Evolutionary conservation across 2,329 filamentous ascomycete species (phyloP).

Genomic region (Trichoderma sp.): DNA sequence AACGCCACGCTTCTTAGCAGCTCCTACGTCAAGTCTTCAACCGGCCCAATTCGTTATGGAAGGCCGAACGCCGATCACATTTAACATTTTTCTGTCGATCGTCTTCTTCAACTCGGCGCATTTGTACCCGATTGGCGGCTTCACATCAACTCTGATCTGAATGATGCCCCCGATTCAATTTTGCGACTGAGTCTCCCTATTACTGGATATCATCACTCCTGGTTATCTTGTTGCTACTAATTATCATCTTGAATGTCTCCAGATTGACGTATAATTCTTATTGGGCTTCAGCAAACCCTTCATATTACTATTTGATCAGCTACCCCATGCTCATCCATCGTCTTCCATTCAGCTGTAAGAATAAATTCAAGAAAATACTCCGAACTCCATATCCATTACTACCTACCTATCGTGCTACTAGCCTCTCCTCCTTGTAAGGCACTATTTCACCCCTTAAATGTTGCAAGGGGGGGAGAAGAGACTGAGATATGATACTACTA

Average conservation of each 20-base stretch:
- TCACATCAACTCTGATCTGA: background rate
- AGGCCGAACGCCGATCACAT: background rate
- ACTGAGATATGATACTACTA: background rate
- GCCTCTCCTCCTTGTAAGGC: background rate
- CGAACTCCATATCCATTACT: background rate
- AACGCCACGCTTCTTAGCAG: background rate
- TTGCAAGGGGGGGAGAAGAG: background rate
- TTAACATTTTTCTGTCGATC: background rate
- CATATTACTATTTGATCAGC: background rate
- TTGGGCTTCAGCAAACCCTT: background rate
- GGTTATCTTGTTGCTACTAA: background rate
- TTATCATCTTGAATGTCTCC: background rate
- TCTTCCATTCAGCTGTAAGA: background rate
- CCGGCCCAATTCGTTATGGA: background rate
- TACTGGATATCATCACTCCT: background rate
- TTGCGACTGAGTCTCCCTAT: background rate
- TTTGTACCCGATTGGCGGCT: constrained; percentile 3
- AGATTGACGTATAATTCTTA: background rate
- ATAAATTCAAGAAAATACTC: background rate
- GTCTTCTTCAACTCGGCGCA: background rate
- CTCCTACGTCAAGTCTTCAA: background rate
- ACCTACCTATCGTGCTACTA: background rate
- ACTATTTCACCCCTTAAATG: background rate
- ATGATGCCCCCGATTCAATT: background rate
- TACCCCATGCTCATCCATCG: background rate